A percentile compares a stretch with the other conserved stretches of the same genome.
phyloP scores from a whole-genome alignment of 495 filamentous ascomycete genomes.

The Parathielavia hyrcaniae region DNA sequence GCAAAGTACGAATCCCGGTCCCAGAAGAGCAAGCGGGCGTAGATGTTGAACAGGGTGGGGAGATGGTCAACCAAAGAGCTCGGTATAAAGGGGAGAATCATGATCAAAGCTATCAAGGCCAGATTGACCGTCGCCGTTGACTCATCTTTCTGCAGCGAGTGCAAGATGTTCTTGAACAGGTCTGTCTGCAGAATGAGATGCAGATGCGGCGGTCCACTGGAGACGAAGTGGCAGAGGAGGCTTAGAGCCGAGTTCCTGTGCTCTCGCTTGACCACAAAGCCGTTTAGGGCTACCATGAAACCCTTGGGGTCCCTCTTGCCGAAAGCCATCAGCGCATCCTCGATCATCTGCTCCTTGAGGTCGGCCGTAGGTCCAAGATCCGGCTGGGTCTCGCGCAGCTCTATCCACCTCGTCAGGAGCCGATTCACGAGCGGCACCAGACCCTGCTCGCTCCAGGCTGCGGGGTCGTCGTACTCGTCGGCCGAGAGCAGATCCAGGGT shows the following conservation, averaged over 20 bases:
- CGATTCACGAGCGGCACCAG: constrained; percentile 45
- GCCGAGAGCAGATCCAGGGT: constrained; percentile 50
- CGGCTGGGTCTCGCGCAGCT: constrained; percentile 44
- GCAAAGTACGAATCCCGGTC: constrained; percentile 45
- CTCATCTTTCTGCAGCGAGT: constrained; percentile 64
- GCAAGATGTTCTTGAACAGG: constrained; percentile 58
- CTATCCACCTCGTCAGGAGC: constrained; percentile 55
- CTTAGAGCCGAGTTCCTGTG: constrained; percentile 52
- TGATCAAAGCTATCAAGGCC: constrained; percentile 60
- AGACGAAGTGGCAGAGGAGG: constrained; percentile 59
- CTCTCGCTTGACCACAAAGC: constrained; percentile 53
- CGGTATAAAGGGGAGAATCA: constrained; percentile 71
- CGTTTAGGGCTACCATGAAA: constrained; percentile 54
- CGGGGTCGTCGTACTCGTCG: constrained; percentile 52
- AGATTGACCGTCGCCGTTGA: constrained; percentile 61
- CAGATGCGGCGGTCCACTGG: constrained; percentile 63
- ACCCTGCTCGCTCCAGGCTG: constrained; percentile 34
- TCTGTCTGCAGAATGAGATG: constrained; percentile 61
- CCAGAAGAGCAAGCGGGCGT: constrained; percentile 68
- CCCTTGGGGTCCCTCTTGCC: constrained; percentile 64
- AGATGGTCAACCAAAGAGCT: constrained; percentile 56
- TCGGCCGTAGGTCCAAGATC: constrained; percentile 42
- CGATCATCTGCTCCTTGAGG: constrained; percentile 49
- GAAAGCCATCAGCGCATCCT: constrained; percentile 50
- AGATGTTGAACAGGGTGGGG: constrained; percentile 66